These are phyloP conservation scores for Zygosaccharomyces pseudobailii DNA, from an alignment of 1,139 yeast genomes.

Conservation along the genomic window DNA sequence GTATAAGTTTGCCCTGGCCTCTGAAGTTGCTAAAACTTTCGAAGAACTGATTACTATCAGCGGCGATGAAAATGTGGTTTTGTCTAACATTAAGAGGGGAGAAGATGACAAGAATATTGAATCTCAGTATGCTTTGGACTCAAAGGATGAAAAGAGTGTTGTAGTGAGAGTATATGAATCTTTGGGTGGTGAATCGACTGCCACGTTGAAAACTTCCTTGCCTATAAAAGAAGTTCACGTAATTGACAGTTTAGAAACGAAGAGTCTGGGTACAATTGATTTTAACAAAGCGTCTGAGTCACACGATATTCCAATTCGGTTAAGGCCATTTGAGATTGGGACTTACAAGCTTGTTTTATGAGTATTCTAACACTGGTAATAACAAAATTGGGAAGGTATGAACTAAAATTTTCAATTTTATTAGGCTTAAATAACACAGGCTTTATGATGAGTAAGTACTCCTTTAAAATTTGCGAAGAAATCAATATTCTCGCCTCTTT, in stretches of 20 bases:
- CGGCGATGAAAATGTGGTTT: conserved; percentile 55
- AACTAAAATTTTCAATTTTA: neutral
- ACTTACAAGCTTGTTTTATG: conserved; percentile 50
- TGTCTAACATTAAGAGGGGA: conserved; percentile 79
- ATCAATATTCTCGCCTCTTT: no score
- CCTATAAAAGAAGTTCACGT: conserved; percentile 49
- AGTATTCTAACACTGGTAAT: neutral
- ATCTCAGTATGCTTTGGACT: conserved; percentile 31
- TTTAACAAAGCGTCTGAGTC: conserved; percentile 31
- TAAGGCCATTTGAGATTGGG: conserved; percentile 77
- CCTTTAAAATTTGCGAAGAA: no score
- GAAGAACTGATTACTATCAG: conserved; percentile 66
- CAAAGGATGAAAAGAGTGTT: conserved; percentile 43
- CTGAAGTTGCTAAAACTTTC: conserved; percentile 61
- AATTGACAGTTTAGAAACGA: conserved; percentile 67
- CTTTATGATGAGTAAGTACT: neutral
- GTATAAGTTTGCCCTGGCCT: conserved; percentile 39
- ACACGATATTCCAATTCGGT: conserved; percentile 42
- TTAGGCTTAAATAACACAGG: neutral
- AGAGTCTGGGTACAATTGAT: conserved; percentile 39
- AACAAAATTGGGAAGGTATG: no score
- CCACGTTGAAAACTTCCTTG: conserved; percentile 42
- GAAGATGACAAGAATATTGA: conserved; percentile 68
- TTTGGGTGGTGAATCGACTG: conserved; percentile 69
- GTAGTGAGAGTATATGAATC: conserved; percentile 79